A percentile compares a stretch with the other conserved stretches of the same genome.
phyloP scores from a whole-genome alignment of 352 stramenopile species.

The Phytopythium kandeliae region DNA sequence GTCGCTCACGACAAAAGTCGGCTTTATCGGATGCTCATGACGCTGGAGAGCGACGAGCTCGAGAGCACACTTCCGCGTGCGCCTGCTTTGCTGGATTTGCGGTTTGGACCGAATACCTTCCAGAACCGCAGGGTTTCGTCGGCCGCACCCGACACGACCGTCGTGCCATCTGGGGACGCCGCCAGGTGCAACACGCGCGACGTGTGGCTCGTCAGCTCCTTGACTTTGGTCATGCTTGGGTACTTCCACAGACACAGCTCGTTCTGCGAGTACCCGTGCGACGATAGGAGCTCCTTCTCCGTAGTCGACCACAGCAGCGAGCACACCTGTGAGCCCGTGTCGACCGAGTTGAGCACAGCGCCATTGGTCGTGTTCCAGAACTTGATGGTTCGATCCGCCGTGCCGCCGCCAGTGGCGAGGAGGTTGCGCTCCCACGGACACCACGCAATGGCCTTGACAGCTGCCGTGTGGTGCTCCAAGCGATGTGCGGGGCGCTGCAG shows the following conservation, averaged over 20 bases:
- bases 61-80: conserved; percentile 47
- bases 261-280: conserved; percentile 97
- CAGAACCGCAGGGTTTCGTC: conserved; percentile 99
- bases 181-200: conserved; percentile 95
- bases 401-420: conserved; percentile 96
- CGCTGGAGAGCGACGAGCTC: conserved; percentile 63
- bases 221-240: conserved; percentile 96
- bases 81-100: conserved; percentile 61
- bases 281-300: conserved; percentile 95
- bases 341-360: conserved; percentile 94
- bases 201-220: conserved; percentile 97
- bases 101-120: conserved; percentile 95
- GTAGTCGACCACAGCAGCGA: conserved; percentile 92
- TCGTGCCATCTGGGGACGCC: conserved; percentile 94
- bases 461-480: conserved; percentile 95
- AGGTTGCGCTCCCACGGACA: conserved; percentile 97
- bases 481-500: conserved; percentile 61
- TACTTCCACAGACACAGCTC: conserved; percentile 99
- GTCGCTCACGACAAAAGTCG: neutral
- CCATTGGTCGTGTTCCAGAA: conserved; percentile 98
- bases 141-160: conserved; percentile 95
- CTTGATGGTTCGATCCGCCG: conserved; percentile 98
- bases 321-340: conserved; percentile 98
- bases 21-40: conserved; percentile 79
- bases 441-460: conserved; percentile 99